These are phyloP conservation scores for Ganoderma lingzhi DNA, from an alignment of 1,284 basidiomycete species.

Conservation along the genomic window DNA sequence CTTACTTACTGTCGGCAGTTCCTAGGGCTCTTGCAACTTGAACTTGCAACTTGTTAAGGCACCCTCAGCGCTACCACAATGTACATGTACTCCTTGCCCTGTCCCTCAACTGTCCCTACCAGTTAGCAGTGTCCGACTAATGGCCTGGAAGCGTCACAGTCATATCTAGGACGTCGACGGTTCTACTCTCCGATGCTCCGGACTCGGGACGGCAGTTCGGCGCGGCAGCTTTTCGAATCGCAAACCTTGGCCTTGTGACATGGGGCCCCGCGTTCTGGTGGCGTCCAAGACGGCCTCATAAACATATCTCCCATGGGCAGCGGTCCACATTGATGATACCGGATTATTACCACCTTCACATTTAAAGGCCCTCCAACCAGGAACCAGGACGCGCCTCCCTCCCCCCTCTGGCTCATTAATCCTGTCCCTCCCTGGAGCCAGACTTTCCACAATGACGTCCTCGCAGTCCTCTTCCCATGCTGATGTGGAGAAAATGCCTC, in stretches of 20 bases:
- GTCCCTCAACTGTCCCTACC: not conserved
- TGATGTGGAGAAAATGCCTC: constrained; percentile 24
- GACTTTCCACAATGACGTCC: constrained; percentile 20
- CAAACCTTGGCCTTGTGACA: constrained; percentile 29
- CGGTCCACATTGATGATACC: not conserved
- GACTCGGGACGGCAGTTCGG: constrained; percentile 4
- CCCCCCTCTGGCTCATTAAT: not conserved
- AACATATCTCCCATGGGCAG: not conserved
- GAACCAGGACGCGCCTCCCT: not conserved
- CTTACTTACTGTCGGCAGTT: not conserved
- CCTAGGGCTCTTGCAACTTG: not conserved
- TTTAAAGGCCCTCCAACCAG: not conserved
- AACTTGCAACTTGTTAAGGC: not conserved
- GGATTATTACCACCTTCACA: not conserved
- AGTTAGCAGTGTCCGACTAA: not conserved
- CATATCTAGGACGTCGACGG: not conserved
- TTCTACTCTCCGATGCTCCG: not conserved
- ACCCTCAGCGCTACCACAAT: not conserved
- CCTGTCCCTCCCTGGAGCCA: not conserved
- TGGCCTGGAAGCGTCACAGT: not conserved
- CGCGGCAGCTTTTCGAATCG: constrained; percentile 8
- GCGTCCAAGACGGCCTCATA: not conserved
- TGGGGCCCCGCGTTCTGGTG: constrained; percentile 9
- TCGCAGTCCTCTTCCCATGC: constrained; percentile 21
- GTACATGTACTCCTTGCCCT: not conserved